Evolutionary conservation across 2,329 filamentous ascomycete genomes (phyloP).

Genomic region (Fusarium sulawesiense): DNA sequence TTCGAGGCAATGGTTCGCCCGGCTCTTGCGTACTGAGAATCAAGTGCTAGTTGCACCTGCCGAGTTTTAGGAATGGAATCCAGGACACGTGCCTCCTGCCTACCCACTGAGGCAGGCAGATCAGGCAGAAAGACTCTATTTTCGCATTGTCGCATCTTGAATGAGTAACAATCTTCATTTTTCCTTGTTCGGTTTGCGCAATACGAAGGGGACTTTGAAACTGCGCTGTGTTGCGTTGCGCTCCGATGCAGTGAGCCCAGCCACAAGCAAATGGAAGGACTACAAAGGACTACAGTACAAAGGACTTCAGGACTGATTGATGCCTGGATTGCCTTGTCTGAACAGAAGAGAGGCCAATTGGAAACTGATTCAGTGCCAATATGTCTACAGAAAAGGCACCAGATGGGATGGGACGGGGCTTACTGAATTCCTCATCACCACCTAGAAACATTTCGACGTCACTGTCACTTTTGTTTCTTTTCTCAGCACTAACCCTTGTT

Average conservation of each 20-base stretch:
- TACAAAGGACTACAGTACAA: not conserved
- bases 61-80: slow-evolving; percentile 22
- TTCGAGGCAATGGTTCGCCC: slow-evolving; percentile 39
- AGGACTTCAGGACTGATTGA: not conserved
- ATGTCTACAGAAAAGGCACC: not conserved
- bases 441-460: slow-evolving; percentile 12
- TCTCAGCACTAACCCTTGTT: slow-evolving; percentile 36
- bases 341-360: not conserved
- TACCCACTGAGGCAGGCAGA: slow-evolving; percentile 36
- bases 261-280: not conserved
- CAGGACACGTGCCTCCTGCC: slow-evolving; percentile 33
- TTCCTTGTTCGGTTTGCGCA: not conserved
- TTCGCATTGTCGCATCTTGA: slow-evolving; percentile 1
- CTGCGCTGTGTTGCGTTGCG: not conserved
- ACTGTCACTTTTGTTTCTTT: slow-evolving; percentile 28
- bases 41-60: slow-evolving; percentile 1
- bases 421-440: not conserved
- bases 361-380: not conserved
- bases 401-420: not conserved
- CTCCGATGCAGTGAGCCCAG: slow-evolving; percentile 1
- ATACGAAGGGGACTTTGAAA: slow-evolving; percentile 26
- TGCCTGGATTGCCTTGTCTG: slow-evolving; percentile 19
- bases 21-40: slow-evolving; percentile 9
- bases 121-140: slow-evolving; percentile 40
- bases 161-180: slow-evolving; percentile 16